phyloP scores from a whole-genome alignment of 192 early-diverging fungal genomes.

The Spizellomyces sp. region DNA sequence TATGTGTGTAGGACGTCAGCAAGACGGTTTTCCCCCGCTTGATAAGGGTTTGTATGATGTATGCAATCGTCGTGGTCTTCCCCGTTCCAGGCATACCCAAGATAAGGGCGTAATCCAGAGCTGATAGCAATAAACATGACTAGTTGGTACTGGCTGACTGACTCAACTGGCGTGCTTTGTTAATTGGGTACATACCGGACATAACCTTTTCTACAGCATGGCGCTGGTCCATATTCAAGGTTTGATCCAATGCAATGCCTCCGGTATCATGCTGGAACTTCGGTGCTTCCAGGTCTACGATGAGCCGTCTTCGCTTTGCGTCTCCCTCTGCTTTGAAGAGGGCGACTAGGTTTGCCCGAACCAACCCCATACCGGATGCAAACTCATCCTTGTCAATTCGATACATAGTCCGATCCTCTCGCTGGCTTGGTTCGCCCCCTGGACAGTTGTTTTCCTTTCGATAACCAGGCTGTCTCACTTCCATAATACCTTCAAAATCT shows the following conservation, averaged over 20 bases:
- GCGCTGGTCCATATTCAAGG: slow-evolving; percentile 75
- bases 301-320: slow-evolving; percentile 58
- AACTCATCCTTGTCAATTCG: slow-evolving; percentile 88
- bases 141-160: not conserved
- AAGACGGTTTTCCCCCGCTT: slow-evolving; percentile 73
- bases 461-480: slow-evolving; percentile 18
- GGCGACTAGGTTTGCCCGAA: slow-evolving; percentile 77
- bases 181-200: too few species aligned
- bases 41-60: slow-evolving; percentile 73
- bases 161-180: slow-evolving; percentile 30
- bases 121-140: slow-evolving; percentile 17
- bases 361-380: slow-evolving; percentile 62
- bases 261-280: slow-evolving; percentile 45
- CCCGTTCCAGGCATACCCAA: slow-evolving; percentile 98
- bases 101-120: slow-evolving; percentile 86
- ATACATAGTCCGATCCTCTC: slow-evolving; percentile 48
- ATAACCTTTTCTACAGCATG: slow-evolving; percentile 73
- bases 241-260: slow-evolving; percentile 5
- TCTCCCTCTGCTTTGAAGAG: slow-evolving; percentile 62
- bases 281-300: slow-evolving; percentile 82
- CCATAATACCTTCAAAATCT: slow-evolving; percentile 47
- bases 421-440: slow-evolving; percentile 13
- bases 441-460: too few species aligned
- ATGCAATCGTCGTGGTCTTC: slow-evolving; percentile 88
- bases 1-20: slow-evolving; percentile 88